Evolutionary conservation across 331 rosid species (phyloP).

Genomic region (Malus hybrid): DNA sequence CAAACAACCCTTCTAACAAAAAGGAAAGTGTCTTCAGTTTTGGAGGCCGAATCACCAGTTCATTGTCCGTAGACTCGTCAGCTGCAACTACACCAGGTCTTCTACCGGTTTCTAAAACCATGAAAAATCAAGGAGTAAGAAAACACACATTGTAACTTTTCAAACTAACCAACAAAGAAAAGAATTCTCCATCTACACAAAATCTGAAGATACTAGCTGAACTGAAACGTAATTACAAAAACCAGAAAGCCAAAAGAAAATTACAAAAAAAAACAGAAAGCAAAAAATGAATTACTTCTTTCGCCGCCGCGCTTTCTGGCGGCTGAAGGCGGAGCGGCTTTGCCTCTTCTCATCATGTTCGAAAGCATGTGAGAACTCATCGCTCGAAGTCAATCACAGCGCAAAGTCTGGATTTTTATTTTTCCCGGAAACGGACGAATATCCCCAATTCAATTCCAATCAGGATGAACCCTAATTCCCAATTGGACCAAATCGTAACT

Average conservation of each 20-base stretch:
- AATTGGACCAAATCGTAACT: background rate
- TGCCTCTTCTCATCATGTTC: background rate
- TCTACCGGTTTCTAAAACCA: background rate
- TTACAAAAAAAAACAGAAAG: no score
- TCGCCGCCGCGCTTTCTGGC: background rate
- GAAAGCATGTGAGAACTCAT: no score
- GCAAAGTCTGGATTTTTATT: background rate
- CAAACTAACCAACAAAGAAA: no score
- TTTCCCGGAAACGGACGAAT: background rate
- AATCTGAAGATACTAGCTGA: background rate
- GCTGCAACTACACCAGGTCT: background rate
- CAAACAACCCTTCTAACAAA: background rate
- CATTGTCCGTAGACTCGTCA: background rate
- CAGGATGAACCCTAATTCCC: background rate
- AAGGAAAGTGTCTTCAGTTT: background rate
- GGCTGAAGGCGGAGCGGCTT: background rate
- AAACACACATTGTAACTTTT: no score
- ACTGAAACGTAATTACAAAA: no score
- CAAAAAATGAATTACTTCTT: no score
- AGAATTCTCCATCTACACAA: background rate
- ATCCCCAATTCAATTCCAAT: background rate
- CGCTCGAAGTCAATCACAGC: background rate
- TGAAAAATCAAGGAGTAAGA: background rate
- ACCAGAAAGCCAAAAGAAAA: no score
- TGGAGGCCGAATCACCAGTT: background rate